Percentiles rank a stretch among this genome's conserved stretches.
Evolutionary conservation across 2,329 filamentous ascomycete species (phyloP).

Genomic region (Diaporthe citriasiana): DNA sequence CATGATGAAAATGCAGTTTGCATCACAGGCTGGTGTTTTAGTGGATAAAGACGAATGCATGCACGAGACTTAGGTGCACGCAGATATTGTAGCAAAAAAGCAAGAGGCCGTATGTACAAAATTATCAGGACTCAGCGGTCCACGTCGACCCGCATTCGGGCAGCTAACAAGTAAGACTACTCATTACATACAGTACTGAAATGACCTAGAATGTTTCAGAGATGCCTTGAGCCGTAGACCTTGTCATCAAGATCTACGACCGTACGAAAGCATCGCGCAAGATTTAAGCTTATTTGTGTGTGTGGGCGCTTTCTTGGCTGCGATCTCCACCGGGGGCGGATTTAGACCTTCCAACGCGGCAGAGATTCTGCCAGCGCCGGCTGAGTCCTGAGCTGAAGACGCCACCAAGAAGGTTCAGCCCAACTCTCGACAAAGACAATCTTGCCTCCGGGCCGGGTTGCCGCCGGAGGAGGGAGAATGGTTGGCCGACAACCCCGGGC

Average conservation of each 20-base stretch:
- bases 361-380: not conserved
- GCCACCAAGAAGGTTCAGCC: conserved; percentile 12
- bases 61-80: not conserved
- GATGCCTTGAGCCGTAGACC: not conserved
- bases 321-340: not conserved
- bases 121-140: not conserved
- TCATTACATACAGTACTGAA: not conserved
- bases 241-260: not conserved
- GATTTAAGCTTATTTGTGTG: conserved; percentile 31
- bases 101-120: not conserved
- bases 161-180: not conserved
- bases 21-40: not conserved
- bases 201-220: conserved; percentile 4
- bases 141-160: not conserved
- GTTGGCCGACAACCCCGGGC: not conserved
- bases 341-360: conserved; percentile 1
- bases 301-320: conserved; percentile 9
- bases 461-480: not conserved
- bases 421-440: not conserved
- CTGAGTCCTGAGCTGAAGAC: conserved; percentile 18
- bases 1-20: not conserved
- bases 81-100: not conserved
- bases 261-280: conserved; percentile 25
- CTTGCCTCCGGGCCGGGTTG: conserved; percentile 7
- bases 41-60: not conserved